Evolutionary conservation across 2,329 filamentous ascomycete species (phyloP).

Genomic region (Stachybotrys echinatus): DNA sequence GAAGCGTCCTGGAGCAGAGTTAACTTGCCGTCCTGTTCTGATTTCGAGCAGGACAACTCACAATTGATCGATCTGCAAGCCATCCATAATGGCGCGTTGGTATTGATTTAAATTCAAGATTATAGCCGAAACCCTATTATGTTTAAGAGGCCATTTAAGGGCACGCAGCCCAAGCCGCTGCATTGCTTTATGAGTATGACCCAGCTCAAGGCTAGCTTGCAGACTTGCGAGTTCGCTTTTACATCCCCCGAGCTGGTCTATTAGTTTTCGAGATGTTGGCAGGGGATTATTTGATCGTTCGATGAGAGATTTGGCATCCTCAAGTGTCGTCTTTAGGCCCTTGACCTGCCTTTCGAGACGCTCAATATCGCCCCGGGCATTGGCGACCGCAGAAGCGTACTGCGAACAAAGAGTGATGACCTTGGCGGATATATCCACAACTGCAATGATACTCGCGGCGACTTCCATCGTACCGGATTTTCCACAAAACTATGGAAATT

Average conservation of each 20-base stretch:
- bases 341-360: neutral
- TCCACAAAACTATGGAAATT: too few relatives aligned
- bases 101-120: slow-evolving; percentile 2
- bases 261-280: too few relatives aligned
- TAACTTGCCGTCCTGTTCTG: too few relatives aligned
- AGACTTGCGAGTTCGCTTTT: neutral
- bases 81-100: slow-evolving; percentile 4
- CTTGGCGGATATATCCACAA: slow-evolving; percentile 4
- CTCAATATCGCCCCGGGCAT: slow-evolving; percentile 2
- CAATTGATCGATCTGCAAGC: slow-evolving; percentile 5
- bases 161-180: slow-evolving; percentile 2
- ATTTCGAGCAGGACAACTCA: neutral
- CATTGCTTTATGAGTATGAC: slow-evolving; percentile 1
- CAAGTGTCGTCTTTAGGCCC: too few relatives aligned
- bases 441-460: slow-evolving; percentile 2
- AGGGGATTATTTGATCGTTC: too few relatives aligned
- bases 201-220: neutral
- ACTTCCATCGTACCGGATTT: neutral
- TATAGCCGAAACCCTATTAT: neutral
- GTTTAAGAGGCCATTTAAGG: slow-evolving; percentile 5
- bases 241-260: too few relatives aligned
- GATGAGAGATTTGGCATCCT: too few relatives aligned
- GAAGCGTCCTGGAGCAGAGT: slow-evolving; percentile 1
- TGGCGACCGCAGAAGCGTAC: slow-evolving; percentile 3
- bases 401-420: slow-evolving; percentile 2